A percentile compares a stretch with the other conserved stretches of the same genome.
phyloP scores from a whole-genome alignment of 2,329 filamentous ascomycete species.

The Exophiala bonariae region DNA sequence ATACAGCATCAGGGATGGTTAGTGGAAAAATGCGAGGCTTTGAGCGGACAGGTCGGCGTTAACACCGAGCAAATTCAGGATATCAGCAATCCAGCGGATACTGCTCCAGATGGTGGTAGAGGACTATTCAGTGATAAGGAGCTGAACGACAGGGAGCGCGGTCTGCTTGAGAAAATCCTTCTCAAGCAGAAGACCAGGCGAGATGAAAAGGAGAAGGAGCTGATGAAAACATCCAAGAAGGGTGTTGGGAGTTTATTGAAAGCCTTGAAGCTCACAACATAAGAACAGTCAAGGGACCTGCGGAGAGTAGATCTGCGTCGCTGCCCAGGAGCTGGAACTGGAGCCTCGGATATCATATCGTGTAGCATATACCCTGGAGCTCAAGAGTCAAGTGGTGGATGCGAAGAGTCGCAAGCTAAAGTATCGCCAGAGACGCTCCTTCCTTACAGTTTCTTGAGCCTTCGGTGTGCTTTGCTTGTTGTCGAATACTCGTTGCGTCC shows the following conservation, averaged over 20 bases:
- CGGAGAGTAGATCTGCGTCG: no score
- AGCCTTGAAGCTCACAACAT: neutral
- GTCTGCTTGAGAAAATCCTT: neutral
- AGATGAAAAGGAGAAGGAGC: neutral
- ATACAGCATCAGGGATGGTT: neutral
- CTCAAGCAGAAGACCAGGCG: neutral
- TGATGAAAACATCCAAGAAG: neutral
- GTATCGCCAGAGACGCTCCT: no score
- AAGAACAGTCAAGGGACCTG: no score
- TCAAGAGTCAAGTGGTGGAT: no score
- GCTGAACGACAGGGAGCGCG: neutral
- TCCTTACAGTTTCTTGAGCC: no score
- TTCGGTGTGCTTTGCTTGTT: no score
- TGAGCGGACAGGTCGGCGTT: neutral
- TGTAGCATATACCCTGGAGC: no score
- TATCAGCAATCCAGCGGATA: neutral
- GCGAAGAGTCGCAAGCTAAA: no score
- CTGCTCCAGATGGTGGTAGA: neutral
- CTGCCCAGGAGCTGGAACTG: no score
- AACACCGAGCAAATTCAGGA: neutral
- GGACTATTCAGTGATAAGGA: slow-evolving; percentile 1
- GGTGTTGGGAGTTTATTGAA: neutral
- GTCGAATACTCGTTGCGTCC: no score
- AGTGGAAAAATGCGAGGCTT: neutral
- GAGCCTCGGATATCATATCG: no score